Conservation (phyloP, 257 asterid genomes). For the Nicotiana paniculata region DNA sequence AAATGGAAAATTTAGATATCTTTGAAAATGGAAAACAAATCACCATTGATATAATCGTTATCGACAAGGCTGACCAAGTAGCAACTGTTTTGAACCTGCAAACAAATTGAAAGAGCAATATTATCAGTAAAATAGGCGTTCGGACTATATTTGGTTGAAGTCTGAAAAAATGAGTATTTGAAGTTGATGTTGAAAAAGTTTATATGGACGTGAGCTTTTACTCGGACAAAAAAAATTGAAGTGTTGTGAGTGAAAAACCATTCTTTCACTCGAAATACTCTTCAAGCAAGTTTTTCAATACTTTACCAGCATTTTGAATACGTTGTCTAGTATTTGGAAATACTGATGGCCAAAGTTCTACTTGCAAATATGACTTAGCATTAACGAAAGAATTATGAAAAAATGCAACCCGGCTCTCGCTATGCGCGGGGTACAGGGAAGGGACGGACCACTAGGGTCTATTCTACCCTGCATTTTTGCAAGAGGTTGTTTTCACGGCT, state of each 20-base stretch:
- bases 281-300: not conserved
- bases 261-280: not conserved
- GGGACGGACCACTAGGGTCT: too few relatives aligned
- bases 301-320: not conserved
- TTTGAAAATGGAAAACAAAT: constrained; percentile 62
- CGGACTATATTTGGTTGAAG: not conserved
- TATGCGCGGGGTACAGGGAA: too few relatives aligned
- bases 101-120: not conserved
- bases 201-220: too few relatives aligned
- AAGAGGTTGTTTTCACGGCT: too few relatives aligned
- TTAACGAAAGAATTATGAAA: too few relatives aligned
- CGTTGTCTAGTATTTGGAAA: not conserved
- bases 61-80: constrained; percentile 91
- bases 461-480: too few relatives aligned
- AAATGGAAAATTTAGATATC: constrained; percentile 31
- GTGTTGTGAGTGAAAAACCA: not conserved
- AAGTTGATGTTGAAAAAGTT: not conserved
- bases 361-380: not conserved
- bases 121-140: not conserved
- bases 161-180: not conserved
- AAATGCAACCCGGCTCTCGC: too few relatives aligned
- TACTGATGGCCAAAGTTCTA: not conserved
- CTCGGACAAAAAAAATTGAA: not conserved
- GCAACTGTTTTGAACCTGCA: constrained; percentile 62
- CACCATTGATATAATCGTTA: constrained; percentile 69